A percentile compares a stretch with the other conserved stretches of the same genome.
Evolutionary conservation across 768 basidiomycete species (phyloP).

Genomic region (Boletus vinaceobasis): DNA sequence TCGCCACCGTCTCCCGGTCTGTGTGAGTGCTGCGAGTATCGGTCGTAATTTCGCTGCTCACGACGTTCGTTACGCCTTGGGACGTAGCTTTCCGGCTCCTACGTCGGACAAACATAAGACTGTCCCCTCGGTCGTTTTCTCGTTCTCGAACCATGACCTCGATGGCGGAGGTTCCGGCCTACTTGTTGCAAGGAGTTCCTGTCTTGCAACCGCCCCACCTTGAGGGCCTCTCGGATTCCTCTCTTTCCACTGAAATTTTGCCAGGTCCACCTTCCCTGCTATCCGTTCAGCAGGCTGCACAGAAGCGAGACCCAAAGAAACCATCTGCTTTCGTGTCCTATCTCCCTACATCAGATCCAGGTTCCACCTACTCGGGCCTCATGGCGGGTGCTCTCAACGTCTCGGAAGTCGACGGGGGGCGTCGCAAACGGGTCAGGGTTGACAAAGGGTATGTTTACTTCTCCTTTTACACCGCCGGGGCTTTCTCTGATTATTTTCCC

Average conservation of each 20-base stretch:
- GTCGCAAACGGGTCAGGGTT: constrained; percentile 68
- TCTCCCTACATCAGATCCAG: constrained; percentile 80
- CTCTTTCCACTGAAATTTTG: constrained; percentile 85
- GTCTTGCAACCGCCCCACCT: constrained; percentile 76
- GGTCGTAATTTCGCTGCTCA: constrained; percentile 19
- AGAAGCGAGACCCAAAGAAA: constrained; percentile 81
- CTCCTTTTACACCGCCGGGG: constrained; percentile 21
- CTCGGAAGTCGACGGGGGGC: constrained; percentile 56
- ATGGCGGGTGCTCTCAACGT: constrained; percentile 62
- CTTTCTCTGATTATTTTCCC: constrained; percentile 23
- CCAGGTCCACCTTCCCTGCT: constrained; percentile 80
- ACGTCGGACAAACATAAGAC: constrained; percentile 14
- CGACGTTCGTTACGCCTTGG: constrained; percentile 20
- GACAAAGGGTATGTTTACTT: constrained; percentile 64
- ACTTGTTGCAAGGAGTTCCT: constrained; percentile 68
- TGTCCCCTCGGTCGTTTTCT: constrained; percentile 22
- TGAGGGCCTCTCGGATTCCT: constrained; percentile 65
- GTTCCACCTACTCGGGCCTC: constrained; percentile 81
- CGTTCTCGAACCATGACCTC: constrained; percentile 56
- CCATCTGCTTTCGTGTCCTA: constrained; percentile 68
- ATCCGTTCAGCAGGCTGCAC: constrained; percentile 64
- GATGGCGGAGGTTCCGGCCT: constrained; percentile 65
- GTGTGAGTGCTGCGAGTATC: constrained; percentile 19
- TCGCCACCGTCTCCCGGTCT: constrained; percentile 17
- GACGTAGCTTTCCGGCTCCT: constrained; percentile 18